phyloP scores from a whole-genome alignment of 768 basidiomycete species.

The Amanita rubescens region DNA sequence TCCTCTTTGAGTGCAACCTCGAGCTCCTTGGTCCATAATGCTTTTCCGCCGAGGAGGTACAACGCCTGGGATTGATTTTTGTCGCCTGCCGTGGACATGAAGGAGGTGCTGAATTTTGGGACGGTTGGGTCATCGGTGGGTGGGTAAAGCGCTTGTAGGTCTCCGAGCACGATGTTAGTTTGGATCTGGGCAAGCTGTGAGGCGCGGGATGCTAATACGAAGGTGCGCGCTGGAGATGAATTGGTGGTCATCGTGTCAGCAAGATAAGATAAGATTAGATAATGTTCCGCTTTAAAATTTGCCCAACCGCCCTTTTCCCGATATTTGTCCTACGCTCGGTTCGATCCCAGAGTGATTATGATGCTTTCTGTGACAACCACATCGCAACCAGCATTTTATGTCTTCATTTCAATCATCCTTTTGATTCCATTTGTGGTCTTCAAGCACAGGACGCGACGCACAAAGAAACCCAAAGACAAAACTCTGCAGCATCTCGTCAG shows the following conservation, averaged over 20 bases:
- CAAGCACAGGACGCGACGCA: no score
- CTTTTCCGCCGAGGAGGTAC: conserved; percentile 86
- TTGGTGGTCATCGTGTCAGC: no score
- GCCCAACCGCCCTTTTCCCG: no score
- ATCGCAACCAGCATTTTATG: no score
- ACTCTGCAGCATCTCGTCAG: background rate
- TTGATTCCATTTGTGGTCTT: no score
- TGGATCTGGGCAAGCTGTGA: conserved; percentile 89
- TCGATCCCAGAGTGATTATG: no score
- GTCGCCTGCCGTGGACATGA: conserved; percentile 70
- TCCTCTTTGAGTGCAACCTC: conserved; percentile 73
- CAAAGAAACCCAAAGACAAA: background rate
- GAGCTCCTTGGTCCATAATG: conserved; percentile 94
- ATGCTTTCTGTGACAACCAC: no score
- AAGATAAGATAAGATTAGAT: no score
- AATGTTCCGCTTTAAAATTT: no score
- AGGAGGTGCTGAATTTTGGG: conserved; percentile 31
- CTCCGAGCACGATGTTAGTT: conserved; percentile 69
- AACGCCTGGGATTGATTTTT: conserved; percentile 84
- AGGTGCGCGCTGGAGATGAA: conserved; percentile 31
- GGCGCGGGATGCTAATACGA: conserved; percentile 77
- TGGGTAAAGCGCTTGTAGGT: conserved; percentile 53
- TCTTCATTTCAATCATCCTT: no score
- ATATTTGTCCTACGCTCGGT: no score
- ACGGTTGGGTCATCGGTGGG: conserved; percentile 26